Evolutionary conservation across 768 basidiomycete species (phyloP), one percentile per base, ranked within the genome.

Genomic region (Calocybe cyanea): DNA sequence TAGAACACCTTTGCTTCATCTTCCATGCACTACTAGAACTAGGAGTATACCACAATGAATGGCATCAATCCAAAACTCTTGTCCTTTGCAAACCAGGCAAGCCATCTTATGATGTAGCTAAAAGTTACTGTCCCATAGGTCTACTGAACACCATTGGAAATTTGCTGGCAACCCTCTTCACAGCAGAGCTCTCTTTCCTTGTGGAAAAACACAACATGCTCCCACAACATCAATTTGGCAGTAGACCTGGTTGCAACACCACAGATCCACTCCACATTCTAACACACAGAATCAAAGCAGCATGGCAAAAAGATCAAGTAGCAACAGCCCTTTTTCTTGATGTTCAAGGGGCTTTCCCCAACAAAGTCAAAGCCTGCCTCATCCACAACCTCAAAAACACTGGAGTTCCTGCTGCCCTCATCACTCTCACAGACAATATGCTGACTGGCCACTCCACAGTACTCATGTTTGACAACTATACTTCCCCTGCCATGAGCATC

Each of bases 261-360:
- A n/a, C n/a, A n/a, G n/a, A n/a, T n/a, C n/a, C n/a, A n/a, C n/a
- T 70, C 2, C 59, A 65, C 39, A 44, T 61, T 1, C 49, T 73
- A 0, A 57, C 65, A 6, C 42, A 65, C 2, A 59, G n/a, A n/a
- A n/a, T n/a, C n/a, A n/a, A n/a, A n/a, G n/a, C n/a, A n/a, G n/a
- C 67, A 0, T 75, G 72, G 73, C 32, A 63, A 0, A 38, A 44
- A 3, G 41, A 51, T 0, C 60, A 68, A 14, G 72, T 74, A 0
- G 68, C 53, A 0, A 62, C 62, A 0, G 54, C 62, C 0, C 63
- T 74, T 0, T 73, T 69, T 54, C 61, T 74, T 1, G 71, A 76
- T 46, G 62, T 76, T 0, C 57, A 72, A 52, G 72, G 65, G 0
- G 70, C 72, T 1, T 76, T 73, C 50, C 73, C 68, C 0, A 74